Conservation (phyloP, 176 grass and related monocot genomes). For the Carex cristatella region DNA sequence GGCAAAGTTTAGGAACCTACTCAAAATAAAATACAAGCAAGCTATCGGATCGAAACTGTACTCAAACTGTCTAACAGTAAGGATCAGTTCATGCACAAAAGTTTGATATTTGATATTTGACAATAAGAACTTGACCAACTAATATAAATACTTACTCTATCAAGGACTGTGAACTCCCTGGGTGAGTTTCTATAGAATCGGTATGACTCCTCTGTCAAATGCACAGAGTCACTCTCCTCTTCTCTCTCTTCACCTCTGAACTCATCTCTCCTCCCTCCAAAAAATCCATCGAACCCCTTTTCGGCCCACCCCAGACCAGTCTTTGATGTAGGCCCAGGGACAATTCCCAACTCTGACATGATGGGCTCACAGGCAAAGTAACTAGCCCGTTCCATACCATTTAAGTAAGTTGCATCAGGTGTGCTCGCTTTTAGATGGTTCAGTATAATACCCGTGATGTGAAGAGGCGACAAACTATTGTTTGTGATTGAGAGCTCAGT, state of each 20-base stretch:
- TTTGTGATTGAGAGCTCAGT: constrained; percentile 47
- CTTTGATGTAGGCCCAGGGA: constrained; percentile 18
- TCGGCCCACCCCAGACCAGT: constrained; percentile 7
- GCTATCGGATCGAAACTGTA: background rate
- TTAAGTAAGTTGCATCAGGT: constrained; percentile 59
- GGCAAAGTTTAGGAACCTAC: background rate
- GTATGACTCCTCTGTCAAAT: constrained; percentile 49
- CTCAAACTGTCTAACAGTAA: background rate
- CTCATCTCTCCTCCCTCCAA: background rate
- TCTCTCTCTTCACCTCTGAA: constrained; percentile 34
- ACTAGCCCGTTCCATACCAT: constrained; percentile 53
- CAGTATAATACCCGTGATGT: constrained; percentile 43
- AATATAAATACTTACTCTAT: constrained; percentile 39
- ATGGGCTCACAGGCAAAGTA: constrained; percentile 44
- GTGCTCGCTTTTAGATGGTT: constrained; percentile 88
- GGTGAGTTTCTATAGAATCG: constrained; percentile 54
- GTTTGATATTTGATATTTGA: background rate
- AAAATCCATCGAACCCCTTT: constrained; percentile 37
- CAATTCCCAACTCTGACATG: constrained; percentile 50
- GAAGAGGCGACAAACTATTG: constrained; percentile 19
- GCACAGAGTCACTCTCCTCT: constrained; percentile 63
- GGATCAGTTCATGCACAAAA: background rate
- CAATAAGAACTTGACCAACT: background rate
- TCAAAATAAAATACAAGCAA: background rate
- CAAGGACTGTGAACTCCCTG: constrained; percentile 64